Base-by-base conservation (phyloP, 495 filamentous ascomycete genomes). In the Aspergillus baeticus region DNA sequence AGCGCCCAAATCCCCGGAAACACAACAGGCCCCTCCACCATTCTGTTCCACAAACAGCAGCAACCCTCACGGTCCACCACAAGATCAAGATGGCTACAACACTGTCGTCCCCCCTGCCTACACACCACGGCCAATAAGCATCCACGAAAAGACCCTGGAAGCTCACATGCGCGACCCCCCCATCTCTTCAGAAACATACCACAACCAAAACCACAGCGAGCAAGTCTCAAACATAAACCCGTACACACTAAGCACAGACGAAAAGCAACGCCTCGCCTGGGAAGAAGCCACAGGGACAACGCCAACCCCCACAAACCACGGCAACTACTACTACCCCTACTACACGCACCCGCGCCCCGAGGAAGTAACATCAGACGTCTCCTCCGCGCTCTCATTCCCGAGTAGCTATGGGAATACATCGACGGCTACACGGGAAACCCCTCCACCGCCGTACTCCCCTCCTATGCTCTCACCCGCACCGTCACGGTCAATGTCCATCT, bases 361-460 rank as follows among this genome's bases (percentile, higher is more conserved):
- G 15, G 74, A 74, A 21, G 54, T 65, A 37, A 64, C 67, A 0
- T 71, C 72, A 2, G 74, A 77, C 53, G 67, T 60, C 44, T 76
- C 75, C 18, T 78, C 75, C 7, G 68, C 69, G 13, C 61, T 75
- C 55, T 78, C 75, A 10, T 78, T 75, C 53, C 70, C 74, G 2
- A 78, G 75, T 56, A 77, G 73, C 48, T 78, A 74, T 57, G 75
- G 75, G 7, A 76, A 78, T 50, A 78, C 75, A 6, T 78, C 75
- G 0, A 78, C 75, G 8, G 75, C 74, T 10, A 78, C 75, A 5
- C 55, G 75, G 18, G 75, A 78, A 23, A 78, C 75, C 0, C 75
- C 74, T 2, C 75, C 75, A 33, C 75, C 75, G 46, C 71, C 75
- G 4, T 78, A 78, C 39, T 78, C 75, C 6, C 67, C 73, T 2